These are phyloP conservation scores for Kodamaea leandrae DNA, from an alignment of 805 yeast genomes.

Conservation along the genomic window DNA sequence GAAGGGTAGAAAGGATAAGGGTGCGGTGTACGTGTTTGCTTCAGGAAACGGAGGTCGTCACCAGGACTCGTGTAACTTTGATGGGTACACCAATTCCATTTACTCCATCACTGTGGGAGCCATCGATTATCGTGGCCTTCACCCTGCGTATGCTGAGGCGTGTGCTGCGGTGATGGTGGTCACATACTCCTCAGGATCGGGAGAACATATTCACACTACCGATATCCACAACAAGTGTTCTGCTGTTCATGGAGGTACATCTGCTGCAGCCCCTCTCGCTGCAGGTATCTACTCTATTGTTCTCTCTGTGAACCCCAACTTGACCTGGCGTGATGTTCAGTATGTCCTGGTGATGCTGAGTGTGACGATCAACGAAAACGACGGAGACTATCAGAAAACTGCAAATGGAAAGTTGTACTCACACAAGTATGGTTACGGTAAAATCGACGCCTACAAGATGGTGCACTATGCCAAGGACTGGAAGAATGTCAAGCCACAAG, in stretches of 20 bases:
- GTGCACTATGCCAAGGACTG: slow-evolving; percentile 72
- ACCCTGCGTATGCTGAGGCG: slow-evolving; percentile 87
- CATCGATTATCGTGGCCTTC: slow-evolving; percentile 79
- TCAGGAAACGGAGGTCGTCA: slow-evolving; percentile 86
- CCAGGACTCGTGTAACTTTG: slow-evolving; percentile 92
- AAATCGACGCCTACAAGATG: slow-evolving; percentile 75
- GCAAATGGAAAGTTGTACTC: slow-evolving; percentile 70
- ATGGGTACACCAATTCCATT: slow-evolving; percentile 94
- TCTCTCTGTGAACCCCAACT: slow-evolving; percentile 75
- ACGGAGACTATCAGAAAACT: slow-evolving; percentile 72
- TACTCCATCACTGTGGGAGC: slow-evolving; percentile 95
- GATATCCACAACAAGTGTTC: slow-evolving; percentile 72
- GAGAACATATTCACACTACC: slow-evolving; percentile 86
- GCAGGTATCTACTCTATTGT: slow-evolving; percentile 92
- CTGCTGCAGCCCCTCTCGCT: slow-evolving; percentile 98
- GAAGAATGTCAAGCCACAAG: slow-evolving; percentile 87
- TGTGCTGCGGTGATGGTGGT: slow-evolving; percentile 95
- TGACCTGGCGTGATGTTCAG: slow-evolving; percentile 96
- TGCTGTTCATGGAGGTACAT: slow-evolving; percentile 86
- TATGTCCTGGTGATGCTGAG: slow-evolving; percentile 74
- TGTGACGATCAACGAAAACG: slow-evolving; percentile 61
- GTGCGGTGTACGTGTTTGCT: slow-evolving; percentile 91
- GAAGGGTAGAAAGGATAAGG: slow-evolving; percentile 77
- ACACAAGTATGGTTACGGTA: slow-evolving; percentile 89
- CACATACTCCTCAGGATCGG: slow-evolving; percentile 88